Evolutionary conservation across 352 stramenopile genomes (phyloP), one percentile per base, ranked within the genome.

Genomic region (Globisporangium perplexum): DNA sequence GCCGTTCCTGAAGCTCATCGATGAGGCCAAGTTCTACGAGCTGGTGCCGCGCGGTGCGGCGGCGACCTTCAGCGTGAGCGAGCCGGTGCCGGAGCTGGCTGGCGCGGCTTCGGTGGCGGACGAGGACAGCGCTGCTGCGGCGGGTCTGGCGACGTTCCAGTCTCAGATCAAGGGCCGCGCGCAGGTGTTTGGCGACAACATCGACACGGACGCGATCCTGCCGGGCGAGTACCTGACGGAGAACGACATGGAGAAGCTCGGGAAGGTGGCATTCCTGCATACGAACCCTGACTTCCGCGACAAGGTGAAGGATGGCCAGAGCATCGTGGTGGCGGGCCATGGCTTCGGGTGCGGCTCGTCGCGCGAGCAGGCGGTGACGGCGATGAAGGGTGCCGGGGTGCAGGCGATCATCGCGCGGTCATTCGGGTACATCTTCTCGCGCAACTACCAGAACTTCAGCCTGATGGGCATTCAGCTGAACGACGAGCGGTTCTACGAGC

Each of bases 401-500:
- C 64, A 93, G 58, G 84, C 80, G 47, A 62, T 94, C 61, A 92
- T 94, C 44, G 83, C 82, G 52, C 74, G 78, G 44, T 94, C 84
- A 57, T 94, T 93, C 42, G 80, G 77, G 22, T 92, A 94, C 73
- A 94, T 93, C 46, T 94, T 91, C 56, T 88, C 77, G 36, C 84
- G 84, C 45, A 94, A 94, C 68, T 88, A 91, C 61, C 83, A 90
- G 70, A 94, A 92, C 57, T 91, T 91, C 57, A 87, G 74, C 47
- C 66, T 94, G 18, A 62, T 94, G 39, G 83, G 83, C 50, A 94
- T 94, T 49, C 75, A 84, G 59, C 64, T 94, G 0, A 66, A 80
- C 41, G 75, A 94, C 62, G 81, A 92, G 57, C 66, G 68, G 24
- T 94, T 94, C 63, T 91, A 94, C 63, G 76, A 90, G 54, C 55